A percentile compares a stretch with the other conserved stretches of the same genome.
These are phyloP conservation scores for Arxiozyma heterogenica DNA, from an alignment of 1,139 yeast genomes.

Conservation along the genomic window DNA sequence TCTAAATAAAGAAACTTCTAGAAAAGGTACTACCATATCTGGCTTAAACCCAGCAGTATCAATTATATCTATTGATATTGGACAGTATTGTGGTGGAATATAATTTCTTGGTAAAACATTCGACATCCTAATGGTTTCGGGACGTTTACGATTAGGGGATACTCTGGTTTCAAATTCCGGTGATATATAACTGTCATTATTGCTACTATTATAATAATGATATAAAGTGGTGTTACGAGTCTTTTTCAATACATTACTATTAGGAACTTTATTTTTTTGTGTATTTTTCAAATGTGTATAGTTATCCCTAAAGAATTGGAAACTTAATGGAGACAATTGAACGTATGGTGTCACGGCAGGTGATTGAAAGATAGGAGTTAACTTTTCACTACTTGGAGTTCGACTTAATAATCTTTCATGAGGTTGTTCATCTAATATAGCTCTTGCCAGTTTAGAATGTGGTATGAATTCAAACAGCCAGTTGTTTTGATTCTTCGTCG, in stretches of 20 bases:
- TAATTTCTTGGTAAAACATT: conserved; percentile 24
- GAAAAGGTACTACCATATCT: conserved; percentile 58
- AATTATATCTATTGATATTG: conserved; percentile 55
- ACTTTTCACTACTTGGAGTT: conserved; percentile 28
- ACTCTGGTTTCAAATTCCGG: background rate
- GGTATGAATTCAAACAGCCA: conserved; percentile 48
- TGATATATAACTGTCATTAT: background rate
- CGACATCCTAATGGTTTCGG: background rate
- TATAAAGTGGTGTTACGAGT: conserved; percentile 10
- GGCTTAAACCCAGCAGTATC: conserved; percentile 67
- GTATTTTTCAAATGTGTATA: conserved; percentile 17
- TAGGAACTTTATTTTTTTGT: conserved; percentile 12
- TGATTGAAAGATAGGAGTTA: conserved; percentile 26
- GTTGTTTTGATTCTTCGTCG: conserved; percentile 50
- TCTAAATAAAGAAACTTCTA: conserved; percentile 60
- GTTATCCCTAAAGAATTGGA: conserved; percentile 30
- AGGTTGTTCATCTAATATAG: conserved; percentile 41
- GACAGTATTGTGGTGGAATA: conserved; percentile 42
- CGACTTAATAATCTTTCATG: conserved; percentile 28
- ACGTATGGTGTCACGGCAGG: conserved; percentile 26
- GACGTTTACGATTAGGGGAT: background rate
- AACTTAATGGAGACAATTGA: conserved; percentile 30
- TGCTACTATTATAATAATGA: conserved; percentile 6
- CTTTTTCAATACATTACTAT: conserved; percentile 11
- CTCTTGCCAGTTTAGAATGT: conserved; percentile 32